Percentiles rank a stretch among this genome's conserved stretches.
These are phyloP conservation scores for Akanthomyces uredinophilus DNA, from an alignment of 2,329 filamentous ascomycete species.

Conservation along the genomic window DNA sequence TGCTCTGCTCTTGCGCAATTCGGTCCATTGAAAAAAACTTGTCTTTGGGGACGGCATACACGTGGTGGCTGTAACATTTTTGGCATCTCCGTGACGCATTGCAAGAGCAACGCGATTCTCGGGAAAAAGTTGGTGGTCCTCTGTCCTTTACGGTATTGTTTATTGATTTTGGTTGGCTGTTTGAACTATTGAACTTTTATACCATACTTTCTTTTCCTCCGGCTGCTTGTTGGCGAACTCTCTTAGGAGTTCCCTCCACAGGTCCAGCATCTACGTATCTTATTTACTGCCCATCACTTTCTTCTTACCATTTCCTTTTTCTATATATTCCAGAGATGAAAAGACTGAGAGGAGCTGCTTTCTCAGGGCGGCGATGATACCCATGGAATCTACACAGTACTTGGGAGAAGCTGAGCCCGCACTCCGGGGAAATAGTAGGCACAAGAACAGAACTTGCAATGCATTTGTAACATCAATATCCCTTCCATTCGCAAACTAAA, in stretches of 20 bases:
- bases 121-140: conserved; percentile 5
- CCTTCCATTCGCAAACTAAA: too few relatives aligned
- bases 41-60: background rate
- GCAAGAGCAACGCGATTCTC: background rate
- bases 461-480: background rate
- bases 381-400: background rate
- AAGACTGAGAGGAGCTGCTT: background rate
- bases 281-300: background rate
- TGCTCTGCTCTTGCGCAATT: background rate
- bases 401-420: background rate
- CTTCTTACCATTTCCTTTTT: background rate
- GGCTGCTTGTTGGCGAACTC: background rate
- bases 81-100: background rate
- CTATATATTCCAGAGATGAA: background rate
- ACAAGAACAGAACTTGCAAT: background rate
- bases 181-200: background rate
- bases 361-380: background rate
- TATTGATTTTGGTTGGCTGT: background rate
- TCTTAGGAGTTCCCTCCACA: background rate
- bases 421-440: background rate
- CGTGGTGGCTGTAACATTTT: background rate
- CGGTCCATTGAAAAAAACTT: background rate
- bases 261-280: background rate
- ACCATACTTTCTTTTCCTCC: background rate
- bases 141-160: background rate